phyloP scores from a whole-genome alignment of 2,329 filamentous ascomycete genomes.

The Diaporthe sp. region DNA sequence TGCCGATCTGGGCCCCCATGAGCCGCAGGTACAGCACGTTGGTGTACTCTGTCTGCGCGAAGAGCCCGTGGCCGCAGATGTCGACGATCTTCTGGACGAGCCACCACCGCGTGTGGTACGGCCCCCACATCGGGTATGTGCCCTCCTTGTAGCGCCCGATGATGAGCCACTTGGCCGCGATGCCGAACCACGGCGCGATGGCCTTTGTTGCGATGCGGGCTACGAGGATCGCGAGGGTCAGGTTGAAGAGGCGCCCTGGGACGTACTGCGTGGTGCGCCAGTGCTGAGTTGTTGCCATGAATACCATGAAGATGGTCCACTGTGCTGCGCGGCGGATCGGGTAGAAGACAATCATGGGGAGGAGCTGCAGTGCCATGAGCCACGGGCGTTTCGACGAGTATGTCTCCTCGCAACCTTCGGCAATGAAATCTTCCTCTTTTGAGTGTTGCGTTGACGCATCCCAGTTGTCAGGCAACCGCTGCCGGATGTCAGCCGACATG shows the following conservation, averaged over 20 bases:
- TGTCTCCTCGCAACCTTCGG: conserved; percentile 46
- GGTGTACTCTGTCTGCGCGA: conserved; percentile 56
- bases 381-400: conserved; percentile 64
- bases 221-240: conserved; percentile 60
- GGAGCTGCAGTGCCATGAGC: conserved; percentile 64
- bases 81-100: conserved; percentile 67
- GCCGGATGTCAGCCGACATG: conserved; percentile 49
- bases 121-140: conserved; percentile 71
- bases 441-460: background rate
- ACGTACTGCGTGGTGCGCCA: conserved; percentile 57
- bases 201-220: conserved; percentile 56
- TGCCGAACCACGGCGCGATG: conserved; percentile 61
- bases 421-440: conserved; percentile 15
- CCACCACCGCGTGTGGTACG: conserved; percentile 72
- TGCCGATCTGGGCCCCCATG: conserved; percentile 67
- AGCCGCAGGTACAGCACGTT: conserved; percentile 63
- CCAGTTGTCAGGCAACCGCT: background rate
- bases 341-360: conserved; percentile 64
- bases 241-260: conserved; percentile 62
- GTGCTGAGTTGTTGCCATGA: conserved; percentile 56
- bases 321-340: conserved; percentile 65
- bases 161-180: conserved; percentile 67
- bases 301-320: conserved; percentile 67
- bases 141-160: conserved; percentile 68
- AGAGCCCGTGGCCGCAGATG: conserved; percentile 63